Conservation (phyloP, 495 filamentous ascomycete species). For the Staphylotrichum tortipilum region DNA sequence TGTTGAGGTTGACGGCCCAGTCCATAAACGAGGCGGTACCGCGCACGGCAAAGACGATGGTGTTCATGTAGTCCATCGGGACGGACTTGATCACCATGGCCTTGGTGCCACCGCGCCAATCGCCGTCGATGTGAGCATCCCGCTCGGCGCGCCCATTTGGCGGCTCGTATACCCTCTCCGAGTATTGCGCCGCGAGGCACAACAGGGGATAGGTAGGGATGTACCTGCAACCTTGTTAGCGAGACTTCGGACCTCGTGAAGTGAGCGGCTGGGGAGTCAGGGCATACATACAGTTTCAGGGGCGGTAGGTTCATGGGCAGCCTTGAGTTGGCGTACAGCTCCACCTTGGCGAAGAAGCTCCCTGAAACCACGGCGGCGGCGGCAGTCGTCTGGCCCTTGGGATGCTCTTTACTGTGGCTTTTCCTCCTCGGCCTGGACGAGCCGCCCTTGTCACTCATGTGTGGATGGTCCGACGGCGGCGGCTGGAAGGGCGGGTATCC, state of each 20-base stretch:
- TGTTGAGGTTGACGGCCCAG: slow-evolving; percentile 72
- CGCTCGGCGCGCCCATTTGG: slow-evolving; percentile 46
- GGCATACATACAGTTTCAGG: slow-evolving; percentile 56
- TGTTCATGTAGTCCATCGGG: slow-evolving; percentile 64
- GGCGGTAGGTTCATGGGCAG: slow-evolving; percentile 57
- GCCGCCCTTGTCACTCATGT: slow-evolving; percentile 14
- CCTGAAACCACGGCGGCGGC: slow-evolving; percentile 33
- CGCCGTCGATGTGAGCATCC: slow-evolving; percentile 55
- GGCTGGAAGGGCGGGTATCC: slow-evolving; percentile 17
- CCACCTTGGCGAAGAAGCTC: slow-evolving; percentile 67
- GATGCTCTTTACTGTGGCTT: slow-evolving; percentile 14
- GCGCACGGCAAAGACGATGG: slow-evolving; percentile 71
- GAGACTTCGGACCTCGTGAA: not conserved
- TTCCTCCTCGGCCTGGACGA: slow-evolving; percentile 23
- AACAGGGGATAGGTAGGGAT: slow-evolving; percentile 62
- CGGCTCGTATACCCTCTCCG: slow-evolving; percentile 59
- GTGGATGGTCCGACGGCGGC: slow-evolving; percentile 8
- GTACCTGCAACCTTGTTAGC: slow-evolving; percentile 37
- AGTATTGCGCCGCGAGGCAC: slow-evolving; percentile 66
- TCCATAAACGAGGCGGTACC: slow-evolving; percentile 73
- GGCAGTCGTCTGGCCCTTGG: slow-evolving; percentile 30
- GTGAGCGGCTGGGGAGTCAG: not conserved
- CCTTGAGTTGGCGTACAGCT: slow-evolving; percentile 68
- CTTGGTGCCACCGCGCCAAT: slow-evolving; percentile 66
- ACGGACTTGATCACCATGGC: slow-evolving; percentile 76